phyloP scores from a whole-genome alignment of 345 rosid species.

The sweet orange (Citrus sinensis) region DVS_A1.0 CM039165.1:32407001-32407500 shows the following conservation, averaged over 20 bases:
- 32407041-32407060: neutral
- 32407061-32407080: neutral
- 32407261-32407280: neutral
- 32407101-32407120: neutral
- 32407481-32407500: neutral
- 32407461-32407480: neutral
- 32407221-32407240: conserved; percentile 1
- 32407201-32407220: neutral
- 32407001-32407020: no score
- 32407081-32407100: neutral
- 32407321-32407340: neutral
- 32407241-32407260: neutral
- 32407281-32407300: neutral
- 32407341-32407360: neutral
- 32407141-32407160: neutral
- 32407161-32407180: neutral
- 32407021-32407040: no score
- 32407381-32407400: neutral
- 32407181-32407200: neutral
- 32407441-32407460: neutral
- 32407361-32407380: neutral
- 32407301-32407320: neutral
- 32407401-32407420: neutral
- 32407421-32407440: neutral
- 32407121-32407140: neutral